Base-by-base conservation (phyloP, 2,329 filamentous ascomycete genomes). In the Colletotrichum truncatum region DNA sequence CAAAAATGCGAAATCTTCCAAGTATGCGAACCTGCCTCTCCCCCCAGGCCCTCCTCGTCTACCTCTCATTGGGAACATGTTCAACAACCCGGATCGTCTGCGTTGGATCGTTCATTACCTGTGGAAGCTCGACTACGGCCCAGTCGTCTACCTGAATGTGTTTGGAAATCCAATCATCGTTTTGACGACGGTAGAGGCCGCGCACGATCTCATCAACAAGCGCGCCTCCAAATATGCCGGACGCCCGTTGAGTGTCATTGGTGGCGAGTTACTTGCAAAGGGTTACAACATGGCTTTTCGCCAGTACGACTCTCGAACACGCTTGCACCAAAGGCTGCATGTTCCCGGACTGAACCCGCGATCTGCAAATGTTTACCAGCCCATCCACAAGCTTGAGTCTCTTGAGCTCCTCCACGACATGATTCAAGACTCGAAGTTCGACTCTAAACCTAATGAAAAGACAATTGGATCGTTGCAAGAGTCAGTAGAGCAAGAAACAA, bases 151-250 rank as follows among this genome's bases (percentile, higher is more conserved):
- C 25, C 25, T 39, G 16, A 23, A 53, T 1, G 38, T 45, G 14
- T 11, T 34, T 8, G 45, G 61, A 4, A 49, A 26, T 2, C 28
- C 54, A 5, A 23, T 6, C 6, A 14, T 64, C 7, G 10, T 64
- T n/a, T 34, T 61, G 25, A 64, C 56, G 3, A 64, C 61, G 1
- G 48, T 54, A 7, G 56, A 61, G 6, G 46, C 56, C 10, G 57
- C 61, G 14, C 61, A 64, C 26, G 48, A 64, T n/a, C 55, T 61
- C 3, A 12, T 64, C 8, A 61, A 54, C 39, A 64, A 64, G 8
- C 6, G 48, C 11, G 56, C 61, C 10, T 21, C 46, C 30, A 61
- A 48, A 3, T 61, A 61, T 23, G 60, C 61, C 3, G 46, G 48
- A 25, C 46, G 48, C 2, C 16, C 56, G 11, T 46, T 59, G 25